Evolutionary conservation across 139 green algal species (phyloP).

Genomic region (Picochlorum sp.): DNA sequence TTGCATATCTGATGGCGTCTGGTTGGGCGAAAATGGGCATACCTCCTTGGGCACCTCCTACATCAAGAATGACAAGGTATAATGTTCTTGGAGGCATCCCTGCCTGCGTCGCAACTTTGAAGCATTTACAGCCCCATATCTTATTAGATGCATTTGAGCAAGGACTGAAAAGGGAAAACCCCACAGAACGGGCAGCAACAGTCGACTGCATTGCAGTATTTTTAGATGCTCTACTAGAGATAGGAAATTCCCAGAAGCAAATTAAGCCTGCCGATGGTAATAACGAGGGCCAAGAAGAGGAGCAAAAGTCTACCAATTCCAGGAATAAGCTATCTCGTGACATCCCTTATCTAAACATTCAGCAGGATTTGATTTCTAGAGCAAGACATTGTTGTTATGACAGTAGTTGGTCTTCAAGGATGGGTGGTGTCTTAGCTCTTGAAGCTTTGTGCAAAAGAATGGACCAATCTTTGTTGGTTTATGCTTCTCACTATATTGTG

Average conservation of each 20-base stretch:
- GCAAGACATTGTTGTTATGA: constrained; percentile 85
- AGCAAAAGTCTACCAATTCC: background rate
- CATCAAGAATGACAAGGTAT: constrained; percentile 17
- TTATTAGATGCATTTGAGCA: constrained; percentile 85
- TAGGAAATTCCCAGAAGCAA: constrained; percentile 20
- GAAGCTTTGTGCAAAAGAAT: constrained; percentile 19
- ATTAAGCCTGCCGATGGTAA: background rate
- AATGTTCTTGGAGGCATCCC: constrained; percentile 33
- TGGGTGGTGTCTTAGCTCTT: constrained; percentile 73
- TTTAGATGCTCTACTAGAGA: constrained; percentile 56
- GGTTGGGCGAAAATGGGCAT: constrained; percentile 25
- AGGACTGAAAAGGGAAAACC: constrained; percentile 27
- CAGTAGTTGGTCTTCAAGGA: constrained; percentile 62
- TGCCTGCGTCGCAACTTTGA: constrained; percentile 27
- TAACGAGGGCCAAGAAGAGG: constrained; percentile 1
- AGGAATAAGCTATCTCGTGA: background rate
- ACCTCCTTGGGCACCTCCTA: constrained; percentile 11
- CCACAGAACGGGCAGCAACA: constrained; percentile 25
- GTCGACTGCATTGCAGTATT: constrained; percentile 67
- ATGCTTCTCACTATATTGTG: constrained; percentile 33
- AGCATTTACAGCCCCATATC: constrained; percentile 69
- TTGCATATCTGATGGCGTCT: constrained; percentile 80
- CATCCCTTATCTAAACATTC: constrained; percentile 26
- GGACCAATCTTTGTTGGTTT: constrained; percentile 35
- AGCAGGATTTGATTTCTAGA: constrained; percentile 69